Evolutionary conservation across 2,329 filamentous ascomycete species (phyloP), one percentile per base, ranked within the genome.

Genomic region (Ascochyta rabiei): DNA sequence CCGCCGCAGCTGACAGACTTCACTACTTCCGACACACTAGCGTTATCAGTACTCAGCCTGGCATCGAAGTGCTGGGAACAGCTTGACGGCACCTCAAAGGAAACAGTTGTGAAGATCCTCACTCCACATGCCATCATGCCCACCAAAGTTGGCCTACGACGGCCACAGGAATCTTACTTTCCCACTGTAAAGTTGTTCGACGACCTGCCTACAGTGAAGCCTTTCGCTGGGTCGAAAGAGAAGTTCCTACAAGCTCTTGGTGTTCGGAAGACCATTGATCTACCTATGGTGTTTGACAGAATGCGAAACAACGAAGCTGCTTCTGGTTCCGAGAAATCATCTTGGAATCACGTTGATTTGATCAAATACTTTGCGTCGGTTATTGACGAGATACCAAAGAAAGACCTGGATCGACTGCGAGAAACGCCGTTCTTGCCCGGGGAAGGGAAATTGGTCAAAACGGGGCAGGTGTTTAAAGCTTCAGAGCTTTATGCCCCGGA

Each of bases 341-440:
- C 87, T 73, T 96, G 91, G 90, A 97, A 91, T 53, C 93, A 98
- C 71, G 87, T 96, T 57, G 93, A 99, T 71, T 81, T 99, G 23
- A 92, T 99, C 75, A 93, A 92, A 66, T 99, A 99, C 66, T 84
- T 99, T 38, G 86, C 93, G 10, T 96, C 93, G 8, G 95, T 99
- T 24, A 86, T 86, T 56, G 85, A 90, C 47, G 95, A 99, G 64
- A 97, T 99, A 56, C 95, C 95, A 0, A 75, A 78, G 9, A 87
- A 88, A 44, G 95, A 99, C 71, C 83, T 97, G 49, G 86, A 85
- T 61, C 90, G 89, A 67, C 81, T 99, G 21, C 88, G 84, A 51
- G 84, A 87, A 43, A 91, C 91, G 0, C 86, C 86, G 10, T 91
- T 98, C 38, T 93, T 93, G 67, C 91, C 91, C 9, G 89, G 84